Percentiles rank a stretch among this genome's conserved stretches.
These are phyloP conservation scores for Sporisorium scitamineum DNA, from an alignment of 1,284 basidiomycete genomes.

Conservation along the genomic window DNA sequence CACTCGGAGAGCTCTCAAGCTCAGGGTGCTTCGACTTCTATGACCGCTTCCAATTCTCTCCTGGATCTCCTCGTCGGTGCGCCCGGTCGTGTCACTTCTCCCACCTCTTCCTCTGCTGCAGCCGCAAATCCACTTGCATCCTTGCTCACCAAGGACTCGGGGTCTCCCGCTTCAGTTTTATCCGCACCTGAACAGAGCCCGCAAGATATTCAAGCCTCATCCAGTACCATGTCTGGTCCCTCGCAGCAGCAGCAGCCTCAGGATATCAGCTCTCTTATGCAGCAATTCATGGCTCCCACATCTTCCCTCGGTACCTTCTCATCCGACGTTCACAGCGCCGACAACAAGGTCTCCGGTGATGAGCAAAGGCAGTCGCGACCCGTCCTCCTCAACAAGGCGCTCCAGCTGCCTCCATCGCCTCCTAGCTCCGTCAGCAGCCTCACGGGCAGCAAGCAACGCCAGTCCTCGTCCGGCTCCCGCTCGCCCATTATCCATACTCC, in stretches of 20 bases:
- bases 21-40: neutral
- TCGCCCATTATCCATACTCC: conserved; percentile 18
- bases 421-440: conserved; percentile 43
- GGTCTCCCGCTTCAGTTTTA: neutral
- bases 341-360: conserved; percentile 3
- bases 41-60: conserved; percentile 32
- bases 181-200: neutral
- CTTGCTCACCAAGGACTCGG: neutral
- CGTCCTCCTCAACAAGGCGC: conserved; percentile 21
- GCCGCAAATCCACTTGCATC: neutral
- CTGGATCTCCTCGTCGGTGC: conserved; percentile 49
- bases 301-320: conserved; percentile 9
- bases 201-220: neutral
- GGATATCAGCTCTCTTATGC: conserved; percentile 30
- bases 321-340: conserved; percentile 5
- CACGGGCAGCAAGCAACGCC: conserved; percentile 8
- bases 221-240: conserved; percentile 5
- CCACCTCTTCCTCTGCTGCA: conserved; percentile 14
- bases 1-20: neutral
- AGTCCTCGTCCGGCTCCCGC: conserved; percentile 14
- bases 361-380: conserved; percentile 1
- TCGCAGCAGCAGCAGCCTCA: conserved; percentile 8
- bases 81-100: conserved; percentile 29
- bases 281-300: conserved; percentile 33
- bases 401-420: conserved; percentile 39